phyloP scores from a whole-genome alignment of 2,329 filamentous ascomycete species.

The Phialemoniopsis sp. region DNA sequence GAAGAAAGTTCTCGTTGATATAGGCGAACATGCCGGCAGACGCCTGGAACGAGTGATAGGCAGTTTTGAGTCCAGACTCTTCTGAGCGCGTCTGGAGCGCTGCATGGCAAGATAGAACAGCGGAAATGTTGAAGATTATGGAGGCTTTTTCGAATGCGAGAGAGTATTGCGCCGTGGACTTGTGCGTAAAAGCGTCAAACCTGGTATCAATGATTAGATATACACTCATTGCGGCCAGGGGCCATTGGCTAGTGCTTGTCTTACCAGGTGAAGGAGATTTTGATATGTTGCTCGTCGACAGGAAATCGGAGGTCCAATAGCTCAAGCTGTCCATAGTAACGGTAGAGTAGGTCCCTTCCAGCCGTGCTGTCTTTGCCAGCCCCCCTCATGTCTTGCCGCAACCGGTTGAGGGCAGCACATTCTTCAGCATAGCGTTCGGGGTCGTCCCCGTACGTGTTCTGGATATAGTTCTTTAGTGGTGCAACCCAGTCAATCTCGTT shows the following conservation, averaged over 20 bases:
- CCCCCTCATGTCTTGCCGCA: slow-evolving; percentile 97
- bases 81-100: slow-evolving; percentile 89
- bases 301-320: slow-evolving; percentile 91
- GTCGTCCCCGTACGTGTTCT: slow-evolving; percentile 91
- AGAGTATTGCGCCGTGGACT: slow-evolving; percentile 94
- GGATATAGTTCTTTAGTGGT: slow-evolving; percentile 90
- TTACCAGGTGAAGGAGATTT: slow-evolving; percentile 97
- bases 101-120: slow-evolving; percentile 92
- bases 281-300: slow-evolving; percentile 98
- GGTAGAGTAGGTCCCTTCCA: slow-evolving; percentile 87
- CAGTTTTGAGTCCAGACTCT: slow-evolving; percentile 88
- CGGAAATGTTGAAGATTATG: slow-evolving; percentile 99
- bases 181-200: slow-evolving; percentile 99
- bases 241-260: slow-evolving; percentile 9
- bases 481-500: slow-evolving; percentile 98
- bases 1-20: slow-evolving; percentile 98
- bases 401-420: slow-evolving; percentile 86
- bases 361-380: slow-evolving; percentile 95
- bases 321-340: slow-evolving; percentile 97
- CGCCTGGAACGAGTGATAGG: slow-evolving; percentile 97
- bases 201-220: slow-evolving; percentile 37
- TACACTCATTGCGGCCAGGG: neutral
- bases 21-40: slow-evolving; percentile 99
- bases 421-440: slow-evolving; percentile 94
- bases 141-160: slow-evolving; percentile 97